phyloP scores from a whole-genome alignment of 1,284 basidiomycete species.

The Irpex lacteus region DNA sequence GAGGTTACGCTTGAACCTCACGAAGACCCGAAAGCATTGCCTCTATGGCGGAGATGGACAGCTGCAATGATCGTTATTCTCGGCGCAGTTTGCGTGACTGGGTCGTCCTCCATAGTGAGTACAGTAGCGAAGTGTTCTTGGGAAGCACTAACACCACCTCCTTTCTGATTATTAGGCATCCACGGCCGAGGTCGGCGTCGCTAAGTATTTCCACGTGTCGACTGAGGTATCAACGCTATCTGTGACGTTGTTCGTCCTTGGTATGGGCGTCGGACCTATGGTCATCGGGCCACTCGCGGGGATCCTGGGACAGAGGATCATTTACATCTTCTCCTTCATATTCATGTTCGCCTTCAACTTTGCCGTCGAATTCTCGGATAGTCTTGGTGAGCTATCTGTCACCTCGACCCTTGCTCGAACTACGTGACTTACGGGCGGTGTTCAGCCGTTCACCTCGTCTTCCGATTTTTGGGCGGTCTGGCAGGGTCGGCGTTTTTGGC shows the following conservation, averaged over 20 bases:
- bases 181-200: constrained; percentile 62
- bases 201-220: constrained; percentile 56
- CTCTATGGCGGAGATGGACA: constrained; percentile 55
- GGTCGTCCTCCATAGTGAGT: constrained; percentile 66
- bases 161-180: constrained; percentile 45
- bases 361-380: constrained; percentile 49
- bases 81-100: constrained; percentile 63
- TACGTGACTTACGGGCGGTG: neutral
- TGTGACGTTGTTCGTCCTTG: constrained; percentile 69
- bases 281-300: constrained; percentile 54
- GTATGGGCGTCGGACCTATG: constrained; percentile 45
- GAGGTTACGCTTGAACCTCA: constrained; percentile 39
- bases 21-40: constrained; percentile 52
- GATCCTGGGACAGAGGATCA: constrained; percentile 41
- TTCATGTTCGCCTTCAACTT: constrained; percentile 45
- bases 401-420: neutral
- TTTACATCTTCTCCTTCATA: constrained; percentile 38
- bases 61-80: constrained; percentile 50
- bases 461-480: constrained; percentile 70
- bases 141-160: neutral
- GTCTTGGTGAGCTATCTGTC: constrained; percentile 32
- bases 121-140: neutral
- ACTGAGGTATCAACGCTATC: constrained; percentile 66
- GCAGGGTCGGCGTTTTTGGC: constrained; percentile 74
- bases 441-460: constrained; percentile 54